phyloP scores from a whole-genome alignment of 2,329 filamentous ascomycete species.

The Botryosphaeria agaves region DNA sequence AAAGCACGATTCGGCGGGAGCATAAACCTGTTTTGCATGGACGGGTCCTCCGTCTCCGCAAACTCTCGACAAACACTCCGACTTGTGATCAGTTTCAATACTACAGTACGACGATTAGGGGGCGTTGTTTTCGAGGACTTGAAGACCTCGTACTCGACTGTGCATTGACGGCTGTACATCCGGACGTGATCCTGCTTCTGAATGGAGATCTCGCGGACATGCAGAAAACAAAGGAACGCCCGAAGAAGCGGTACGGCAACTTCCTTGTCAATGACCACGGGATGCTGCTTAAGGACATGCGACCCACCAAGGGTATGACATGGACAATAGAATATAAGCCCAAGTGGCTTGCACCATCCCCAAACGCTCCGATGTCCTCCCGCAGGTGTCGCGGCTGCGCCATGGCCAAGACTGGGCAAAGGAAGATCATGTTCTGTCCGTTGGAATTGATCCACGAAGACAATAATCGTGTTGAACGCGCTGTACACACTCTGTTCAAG shows the following conservation, averaged over 20 bases:
- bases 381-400: slow-evolving; percentile 29
- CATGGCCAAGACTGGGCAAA: slow-evolving; percentile 11
- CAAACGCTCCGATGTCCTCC: slow-evolving; percentile 21
- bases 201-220: too few species aligned
- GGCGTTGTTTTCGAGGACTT: slow-evolving; percentile 6
- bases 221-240: too few species aligned
- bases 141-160: slow-evolving; percentile 6
- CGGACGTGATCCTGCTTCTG: too few species aligned
- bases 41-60: too few species aligned
- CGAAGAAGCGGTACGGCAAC: too few species aligned
- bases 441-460: slow-evolving; percentile 19
- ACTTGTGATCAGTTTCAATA: too few species aligned
- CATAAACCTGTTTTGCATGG: too few species aligned
- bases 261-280: slow-evolving; percentile 13
- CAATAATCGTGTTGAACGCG: too few species aligned
- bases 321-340: slow-evolving; percentile 24
- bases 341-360: slow-evolving; percentile 30
- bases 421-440: slow-evolving; percentile 17
- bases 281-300: slow-evolving; percentile 18
- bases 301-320: slow-evolving; percentile 9
- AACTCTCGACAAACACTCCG: too few species aligned
- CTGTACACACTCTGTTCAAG: slow-evolving; percentile 9
- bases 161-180: too few species aligned
- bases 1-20: too few species aligned
- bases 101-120: too few species aligned